These are phyloP conservation scores for Colletotrichum musicola DNA, from an alignment of 2,329 filamentous ascomycete genomes.

Conservation along the genomic window DNA sequence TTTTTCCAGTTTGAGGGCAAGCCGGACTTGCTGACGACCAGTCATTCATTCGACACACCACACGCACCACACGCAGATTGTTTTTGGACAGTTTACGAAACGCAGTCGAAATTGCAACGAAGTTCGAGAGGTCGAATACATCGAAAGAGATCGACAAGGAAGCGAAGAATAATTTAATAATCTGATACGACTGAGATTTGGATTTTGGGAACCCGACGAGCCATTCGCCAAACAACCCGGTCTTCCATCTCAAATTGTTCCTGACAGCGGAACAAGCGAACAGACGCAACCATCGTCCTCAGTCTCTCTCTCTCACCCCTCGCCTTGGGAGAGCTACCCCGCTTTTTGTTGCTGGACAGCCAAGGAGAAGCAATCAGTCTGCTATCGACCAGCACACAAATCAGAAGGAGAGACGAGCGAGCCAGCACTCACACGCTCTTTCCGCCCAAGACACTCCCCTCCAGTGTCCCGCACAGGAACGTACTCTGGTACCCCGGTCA, in stretches of 20 bases:
- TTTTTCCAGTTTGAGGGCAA: constrained; percentile 63
- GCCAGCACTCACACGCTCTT: constrained; percentile 13
- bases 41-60: constrained; percentile 56
- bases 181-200: constrained; percentile 35
- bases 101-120: constrained; percentile 7
- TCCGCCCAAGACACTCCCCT: constrained; percentile 5
- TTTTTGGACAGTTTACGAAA: constrained; percentile 15
- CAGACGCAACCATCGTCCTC: constrained; percentile 24
- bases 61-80: constrained; percentile 1
- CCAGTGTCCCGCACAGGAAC: not conserved
- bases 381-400: constrained; percentile 20
- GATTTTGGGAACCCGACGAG: constrained; percentile 25
- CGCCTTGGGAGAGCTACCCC: constrained; percentile 19
- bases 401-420: constrained; percentile 27
- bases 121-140: constrained; percentile 1
- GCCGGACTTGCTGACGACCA: constrained; percentile 70
- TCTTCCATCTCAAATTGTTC: constrained; percentile 35
- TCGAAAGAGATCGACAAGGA: constrained; percentile 29
- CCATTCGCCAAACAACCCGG: constrained; percentile 38
- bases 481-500: constrained; percentile 20
- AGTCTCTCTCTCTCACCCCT: constrained; percentile 19
- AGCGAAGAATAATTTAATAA: constrained; percentile 38
- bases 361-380: constrained; percentile 14
- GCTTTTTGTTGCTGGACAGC: constrained; percentile 25
- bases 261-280: constrained; percentile 35